Evolutionary conservation across 1,284 basidiomycete species (phyloP), one percentile per base, ranked within the genome.

Genomic region (Leccinum pachyderme): DNA sequence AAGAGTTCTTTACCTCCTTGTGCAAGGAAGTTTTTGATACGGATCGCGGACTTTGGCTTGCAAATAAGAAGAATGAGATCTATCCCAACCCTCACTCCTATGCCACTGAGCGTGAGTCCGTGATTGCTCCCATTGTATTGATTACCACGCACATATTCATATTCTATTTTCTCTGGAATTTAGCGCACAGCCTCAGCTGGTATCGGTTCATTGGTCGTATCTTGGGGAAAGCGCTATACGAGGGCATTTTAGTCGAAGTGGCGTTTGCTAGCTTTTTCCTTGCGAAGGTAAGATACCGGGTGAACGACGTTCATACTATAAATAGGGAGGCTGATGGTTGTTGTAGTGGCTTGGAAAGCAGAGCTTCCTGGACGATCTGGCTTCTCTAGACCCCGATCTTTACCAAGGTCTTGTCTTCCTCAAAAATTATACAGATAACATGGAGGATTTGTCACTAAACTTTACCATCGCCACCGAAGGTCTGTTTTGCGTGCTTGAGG

Each of bases 211-310:
- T 98, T 57, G 96, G 97, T 0, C 80, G 93, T 0, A 90, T 99
- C 25, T 77, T 98, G 0, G 96, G 95, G 9, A 98, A 98, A 70
- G 96, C 96, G 0, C 79, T 99, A 64, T 99, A 99, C 69, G 93
- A 98, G 53, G 95, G 95, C 2, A 98, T 99, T 49, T 78, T 99
- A 7, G 87, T 97, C n/a, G 94, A 98, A 63, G 91, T 96, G 5
- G 90, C 90, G 1, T 98, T 99, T 73, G 95, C 97, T 1, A 86
- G 87, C 7, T 99, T 99, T 77, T 99, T 99, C 81, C 78, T 96
- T 35, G 85, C 89, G 12, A 95, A 95, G 80, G 87, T 89, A 57
- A 56, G 75, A 71, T 8, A 2, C 28, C 13, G 15, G 22, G 24
- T 12, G 2, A 7, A 18, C 18, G 6, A 11, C 18, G 44, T 29